Conservation (phyloP, 1,139 yeast species). For the Pichia sp. region DNA sequence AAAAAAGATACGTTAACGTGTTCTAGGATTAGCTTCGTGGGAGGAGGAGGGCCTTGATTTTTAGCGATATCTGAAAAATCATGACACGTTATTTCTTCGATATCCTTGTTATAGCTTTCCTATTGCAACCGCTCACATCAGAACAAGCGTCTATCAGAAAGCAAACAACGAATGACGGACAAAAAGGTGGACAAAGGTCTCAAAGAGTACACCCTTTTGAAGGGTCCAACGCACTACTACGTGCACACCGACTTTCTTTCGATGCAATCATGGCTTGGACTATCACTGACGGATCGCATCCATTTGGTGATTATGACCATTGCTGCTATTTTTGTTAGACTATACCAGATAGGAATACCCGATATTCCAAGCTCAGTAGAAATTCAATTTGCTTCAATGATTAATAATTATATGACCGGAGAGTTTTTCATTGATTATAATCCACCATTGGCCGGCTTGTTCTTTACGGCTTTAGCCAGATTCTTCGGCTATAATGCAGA, state of each 20-base stretch:
- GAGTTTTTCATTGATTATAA: constrained; percentile 55
- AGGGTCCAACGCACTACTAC: constrained; percentile 14
- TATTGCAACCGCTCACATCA: neutral
- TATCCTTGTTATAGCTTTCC: neutral
- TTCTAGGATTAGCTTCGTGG: no score
- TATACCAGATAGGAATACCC: constrained; percentile 39
- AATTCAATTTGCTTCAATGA: constrained; percentile 35
- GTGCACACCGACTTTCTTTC: constrained; percentile 5
- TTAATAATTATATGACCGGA: constrained; percentile 60
- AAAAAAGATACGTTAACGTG: no score
- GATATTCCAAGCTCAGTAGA: constrained; percentile 54
- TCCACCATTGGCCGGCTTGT: constrained; percentile 56
- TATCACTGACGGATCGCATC: constrained; percentile 1
- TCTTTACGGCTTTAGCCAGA: constrained; percentile 43
- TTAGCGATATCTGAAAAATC: neutral
- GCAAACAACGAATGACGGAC: neutral
- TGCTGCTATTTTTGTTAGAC: constrained; percentile 31
- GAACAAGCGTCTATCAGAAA: neutral
- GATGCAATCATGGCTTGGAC: constrained; percentile 4
- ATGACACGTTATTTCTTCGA: constrained; percentile 1
- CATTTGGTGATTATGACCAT: constrained; percentile 7
- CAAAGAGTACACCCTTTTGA: neutral
- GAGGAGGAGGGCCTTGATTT: neutral
- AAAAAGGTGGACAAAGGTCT: neutral
- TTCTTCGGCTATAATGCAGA: constrained; percentile 37